Evolutionary conservation across 108 stramenopile genomes (phyloP), one percentile per base, ranked within the genome.

Genomic region (Nitzschia sp.): DNA sequence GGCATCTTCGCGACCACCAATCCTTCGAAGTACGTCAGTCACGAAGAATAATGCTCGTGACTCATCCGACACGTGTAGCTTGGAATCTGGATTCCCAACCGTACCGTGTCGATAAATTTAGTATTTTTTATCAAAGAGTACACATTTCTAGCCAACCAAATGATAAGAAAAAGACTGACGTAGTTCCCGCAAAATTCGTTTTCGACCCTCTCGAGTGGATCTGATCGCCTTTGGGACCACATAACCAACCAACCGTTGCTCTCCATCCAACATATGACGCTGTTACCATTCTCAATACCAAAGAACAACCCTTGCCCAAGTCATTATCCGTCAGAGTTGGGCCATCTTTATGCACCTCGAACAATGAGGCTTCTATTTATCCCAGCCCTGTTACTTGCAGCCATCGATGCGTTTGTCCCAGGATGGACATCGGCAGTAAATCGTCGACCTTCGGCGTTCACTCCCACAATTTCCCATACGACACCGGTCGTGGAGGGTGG

Each of bases 401-500:
- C 4, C 5, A 19, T 19, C 18, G 49, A 59, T 46, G 68, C 68
- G 5, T 69, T 69, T 47, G 68, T 69, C 42, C 68, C 68, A n/a
- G 26, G 57, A 33, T 58, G 57, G 57, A 58, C 23, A 19, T 51
- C 49, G 13, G 49, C 21, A 21, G 49, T 51, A 9, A 17, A 51
- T 19, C 49, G 21, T 19, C 49, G 49, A 8, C 8, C 49, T 9
- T 19, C 21, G 4, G 49, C 49, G 18, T 51, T 29, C 31, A 13
- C 8, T 58, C 6, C 23, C 24, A 19, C n/a, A 5, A 51, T 51
- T 51, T 51, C 49, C 49, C 49, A 5, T 4, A 9, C 49, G 5
- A 38, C 30, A 33, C 8, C 57, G 5, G 11, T 29, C 8, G 30
- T 30, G 28, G 32, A 59, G 30, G 57, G 21, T 21, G 21, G 5